Percentiles rank a stretch among this genome's conserved stretches.
phyloP scores from a whole-genome alignment of 139 green algal species.

The Micromonas pusilla region DNA sequence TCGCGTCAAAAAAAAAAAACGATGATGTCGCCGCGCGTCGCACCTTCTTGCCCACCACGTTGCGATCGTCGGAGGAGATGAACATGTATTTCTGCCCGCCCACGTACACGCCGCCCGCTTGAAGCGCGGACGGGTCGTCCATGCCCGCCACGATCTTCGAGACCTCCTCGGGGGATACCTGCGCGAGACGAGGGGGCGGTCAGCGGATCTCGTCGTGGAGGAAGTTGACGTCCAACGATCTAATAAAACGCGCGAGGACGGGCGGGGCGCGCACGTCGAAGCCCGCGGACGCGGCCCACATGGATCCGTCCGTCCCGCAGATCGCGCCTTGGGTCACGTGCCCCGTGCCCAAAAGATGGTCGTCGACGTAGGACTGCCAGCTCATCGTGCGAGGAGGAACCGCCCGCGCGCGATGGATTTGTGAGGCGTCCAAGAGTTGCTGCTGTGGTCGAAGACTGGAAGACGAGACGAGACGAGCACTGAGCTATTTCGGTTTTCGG shows the following conservation, averaged over 20 bases:
- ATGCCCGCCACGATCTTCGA: not conserved
- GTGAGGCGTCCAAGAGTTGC: too few relatives aligned
- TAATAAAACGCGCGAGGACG: not conserved
- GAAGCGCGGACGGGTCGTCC: not conserved
- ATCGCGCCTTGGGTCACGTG: slow-evolving; percentile 3
- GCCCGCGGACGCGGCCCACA: not conserved
- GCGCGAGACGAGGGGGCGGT: not conserved
- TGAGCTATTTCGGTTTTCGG: too few relatives aligned
- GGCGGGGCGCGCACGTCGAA: not conserved
- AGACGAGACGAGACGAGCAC: too few relatives aligned
- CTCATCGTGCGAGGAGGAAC: too few relatives aligned
- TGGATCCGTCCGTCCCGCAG: not conserved
- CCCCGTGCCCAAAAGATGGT: slow-evolving; percentile 12
- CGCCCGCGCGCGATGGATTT: too few relatives aligned
- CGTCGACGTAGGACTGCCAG: slow-evolving; percentile 21
- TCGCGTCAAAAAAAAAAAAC: not conserved
- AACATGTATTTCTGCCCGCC: slow-evolving; percentile 7
- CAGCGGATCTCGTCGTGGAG: not conserved
- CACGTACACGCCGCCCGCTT: not conserved
- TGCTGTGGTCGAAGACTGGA: too few relatives aligned
- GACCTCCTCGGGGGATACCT: not conserved
- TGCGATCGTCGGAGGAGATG: not conserved
- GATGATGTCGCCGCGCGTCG: not conserved
- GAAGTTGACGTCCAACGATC: too few relatives aligned
- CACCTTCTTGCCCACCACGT: not conserved